phyloP scores from a whole-genome alignment of 2,329 filamentous ascomycete species.

The Trichoderma sp. region DNA sequence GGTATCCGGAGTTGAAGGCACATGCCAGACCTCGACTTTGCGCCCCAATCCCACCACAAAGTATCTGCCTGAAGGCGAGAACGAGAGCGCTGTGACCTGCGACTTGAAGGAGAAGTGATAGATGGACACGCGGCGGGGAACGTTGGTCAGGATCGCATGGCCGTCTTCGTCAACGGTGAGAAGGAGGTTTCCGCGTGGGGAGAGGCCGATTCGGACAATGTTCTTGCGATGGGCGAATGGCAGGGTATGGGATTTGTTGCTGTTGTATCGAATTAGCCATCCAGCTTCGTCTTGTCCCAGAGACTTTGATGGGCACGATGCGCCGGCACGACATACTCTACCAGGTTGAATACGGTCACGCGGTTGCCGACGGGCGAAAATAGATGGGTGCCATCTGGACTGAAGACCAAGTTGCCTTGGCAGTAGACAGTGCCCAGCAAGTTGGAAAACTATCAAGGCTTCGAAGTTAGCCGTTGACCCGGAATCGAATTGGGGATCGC shows the following conservation, averaged over 20 bases:
- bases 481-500: neutral
- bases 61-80: constrained; percentile 85
- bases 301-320: neutral
- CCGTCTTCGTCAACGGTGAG: constrained; percentile 94
- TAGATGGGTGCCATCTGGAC: constrained; percentile 90
- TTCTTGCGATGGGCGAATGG: constrained; percentile 93
- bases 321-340: constrained; percentile 63
- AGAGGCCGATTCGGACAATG: constrained; percentile 82
- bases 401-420: constrained; percentile 95
- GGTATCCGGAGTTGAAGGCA: constrained; percentile 81
- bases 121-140: constrained; percentile 78
- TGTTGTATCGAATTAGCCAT: constrained; percentile 41
- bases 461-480: neutral
- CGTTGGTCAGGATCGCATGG: constrained; percentile 87
- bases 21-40: constrained; percentile 93
- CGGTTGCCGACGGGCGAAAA: constrained; percentile 95
- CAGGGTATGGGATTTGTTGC: constrained; percentile 83
- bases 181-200: constrained; percentile 85
- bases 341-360: constrained; percentile 92
- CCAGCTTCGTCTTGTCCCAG: neutral
- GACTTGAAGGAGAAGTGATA: constrained; percentile 95
- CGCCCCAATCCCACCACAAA: constrained; percentile 87
- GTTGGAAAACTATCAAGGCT: constrained; percentile 77
- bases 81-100: constrained; percentile 78
- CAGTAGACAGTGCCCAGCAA: constrained; percentile 97